phyloP scores from a whole-genome alignment of 495 filamentous ascomycete species.

The Xylaria acuta region DNA sequence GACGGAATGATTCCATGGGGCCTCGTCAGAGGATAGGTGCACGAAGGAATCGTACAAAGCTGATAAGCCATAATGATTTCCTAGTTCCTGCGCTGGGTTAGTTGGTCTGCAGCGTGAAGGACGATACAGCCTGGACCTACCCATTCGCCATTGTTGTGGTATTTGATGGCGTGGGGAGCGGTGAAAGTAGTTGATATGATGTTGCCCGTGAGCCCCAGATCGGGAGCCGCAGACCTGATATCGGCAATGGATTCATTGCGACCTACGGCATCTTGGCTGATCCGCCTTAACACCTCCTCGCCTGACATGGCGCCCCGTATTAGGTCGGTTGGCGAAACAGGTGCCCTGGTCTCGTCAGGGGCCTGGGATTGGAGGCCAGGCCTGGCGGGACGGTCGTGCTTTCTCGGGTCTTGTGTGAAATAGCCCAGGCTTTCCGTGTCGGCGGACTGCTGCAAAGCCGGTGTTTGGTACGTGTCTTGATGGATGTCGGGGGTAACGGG shows the following conservation, averaged over 20 bases:
- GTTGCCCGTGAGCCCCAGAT: conserved; percentile 75
- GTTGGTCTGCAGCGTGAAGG: background rate
- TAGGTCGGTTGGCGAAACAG: conserved; percentile 53
- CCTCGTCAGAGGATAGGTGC: conserved; percentile 76
- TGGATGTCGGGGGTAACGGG: conserved; percentile 60
- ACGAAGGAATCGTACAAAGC: conserved; percentile 88
- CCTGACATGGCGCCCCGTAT: conserved; percentile 61
- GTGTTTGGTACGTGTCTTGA: conserved; percentile 44
- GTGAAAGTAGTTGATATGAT: conserved; percentile 89
- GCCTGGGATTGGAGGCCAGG: conserved; percentile 5
- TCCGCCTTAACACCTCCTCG: conserved; percentile 66
- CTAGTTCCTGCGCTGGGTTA: conserved; percentile 63
- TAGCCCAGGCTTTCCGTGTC: conserved; percentile 42
- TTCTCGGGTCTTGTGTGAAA: conserved; percentile 44
- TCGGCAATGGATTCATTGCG: conserved; percentile 60
- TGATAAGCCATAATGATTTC: conserved; percentile 79
- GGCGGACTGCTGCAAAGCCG: conserved; percentile 28
- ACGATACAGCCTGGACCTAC: conserved; percentile 51
- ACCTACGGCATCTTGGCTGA: conserved; percentile 59
- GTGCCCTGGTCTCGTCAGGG: conserved; percentile 25
- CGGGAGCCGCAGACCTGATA: conserved; percentile 66
- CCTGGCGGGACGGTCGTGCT: conserved; percentile 35
- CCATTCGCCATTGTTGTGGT: conserved; percentile 74
- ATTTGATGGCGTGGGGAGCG: conserved; percentile 76
- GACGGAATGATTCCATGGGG: conserved; percentile 83